Conservation (phyloP, 2,329 filamentous ascomycete species). For the Whalleya microplaca region DNA sequence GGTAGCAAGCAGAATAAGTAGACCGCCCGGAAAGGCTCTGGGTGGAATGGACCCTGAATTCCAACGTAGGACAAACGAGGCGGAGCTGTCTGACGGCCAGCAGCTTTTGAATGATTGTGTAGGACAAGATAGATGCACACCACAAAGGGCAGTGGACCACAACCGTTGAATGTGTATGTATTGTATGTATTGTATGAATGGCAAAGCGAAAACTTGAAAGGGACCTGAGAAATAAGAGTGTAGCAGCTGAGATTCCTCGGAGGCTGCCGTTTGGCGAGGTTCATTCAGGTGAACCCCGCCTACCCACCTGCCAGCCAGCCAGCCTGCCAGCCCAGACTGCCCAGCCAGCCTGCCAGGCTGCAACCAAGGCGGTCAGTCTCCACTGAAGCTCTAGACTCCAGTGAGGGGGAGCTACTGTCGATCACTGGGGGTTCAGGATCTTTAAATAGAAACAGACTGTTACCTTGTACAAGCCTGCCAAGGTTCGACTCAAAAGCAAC, state of each 20-base stretch:
- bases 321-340: too few relatives aligned
- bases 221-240: background rate
- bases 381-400: background rate
- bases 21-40: constrained; percentile 1
- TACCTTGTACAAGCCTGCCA: background rate
- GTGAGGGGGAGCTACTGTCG: background rate
- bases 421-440: background rate
- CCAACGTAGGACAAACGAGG: constrained; percentile 25
- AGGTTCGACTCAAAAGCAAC: background rate
- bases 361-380: background rate
- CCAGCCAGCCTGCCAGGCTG: background rate
- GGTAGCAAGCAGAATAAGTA: background rate
- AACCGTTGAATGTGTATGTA: background rate
- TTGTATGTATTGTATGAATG: constrained; percentile 4
- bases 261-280: too few relatives aligned
- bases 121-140: constrained; percentile 6
- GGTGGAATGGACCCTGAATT: constrained; percentile 5
- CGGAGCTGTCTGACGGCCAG: constrained; percentile 19
- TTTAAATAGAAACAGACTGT: background rate
- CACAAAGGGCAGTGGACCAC: background rate
- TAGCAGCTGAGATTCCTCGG: background rate
- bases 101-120: constrained; percentile 5
- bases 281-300: background rate
- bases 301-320: background rate
- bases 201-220: background rate